Base-by-base conservation (phyloP, 345 rosid species). In the Carallia pectinifolia region DNA sequence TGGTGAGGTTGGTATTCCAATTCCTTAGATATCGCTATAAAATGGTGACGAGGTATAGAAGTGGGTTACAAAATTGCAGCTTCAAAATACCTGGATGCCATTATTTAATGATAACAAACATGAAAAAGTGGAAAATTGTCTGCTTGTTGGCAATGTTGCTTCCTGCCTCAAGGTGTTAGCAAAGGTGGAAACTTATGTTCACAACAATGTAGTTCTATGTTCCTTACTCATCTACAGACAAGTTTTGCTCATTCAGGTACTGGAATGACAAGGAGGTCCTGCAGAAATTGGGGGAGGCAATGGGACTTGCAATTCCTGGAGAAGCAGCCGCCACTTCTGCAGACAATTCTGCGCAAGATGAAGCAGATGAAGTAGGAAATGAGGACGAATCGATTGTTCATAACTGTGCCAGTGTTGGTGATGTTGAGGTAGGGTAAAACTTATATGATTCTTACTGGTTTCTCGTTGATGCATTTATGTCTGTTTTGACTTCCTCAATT, bases 271-370 rank as follows among this genome's bases (percentile, higher is more conserved):
- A 90, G 80, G 97, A 89, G 0, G 97, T 92, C 59, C 77, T 90
- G 80, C 83, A 88, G 79, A 92, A 92, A 85, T 85, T 95, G 79
- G 98, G 99, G 62, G 96, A 95, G 87, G 98, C 99, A 68, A 95
- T 95, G 97, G 97, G 99, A 61, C 87, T 92, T 70, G 89, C 96
- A 23, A 86, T 76, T 80, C 68, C 71, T 39, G 92, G 85, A 62
- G 96, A 86, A 65, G 89, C 84, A 33, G 71, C 90, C 38, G 71
- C 90, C 38, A 80, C 88, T 81, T 86, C 98, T 36, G 84, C 85
- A 61, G 90, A 81, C 53, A 77, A 77, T 66, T 44, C 83, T 39
- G 90, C 62, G 4, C 80, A 81, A 34, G 97, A 89, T 58, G 90
- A 84, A 75, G 79, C 81, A 17, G 94, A 86, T 62, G 99, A 91